Evolutionary conservation across 225 moss, liverwort and hornwort genomes (phyloP), one percentile per base, ranked within the genome.

Genomic region (Polytrichum formosum): DNA sequence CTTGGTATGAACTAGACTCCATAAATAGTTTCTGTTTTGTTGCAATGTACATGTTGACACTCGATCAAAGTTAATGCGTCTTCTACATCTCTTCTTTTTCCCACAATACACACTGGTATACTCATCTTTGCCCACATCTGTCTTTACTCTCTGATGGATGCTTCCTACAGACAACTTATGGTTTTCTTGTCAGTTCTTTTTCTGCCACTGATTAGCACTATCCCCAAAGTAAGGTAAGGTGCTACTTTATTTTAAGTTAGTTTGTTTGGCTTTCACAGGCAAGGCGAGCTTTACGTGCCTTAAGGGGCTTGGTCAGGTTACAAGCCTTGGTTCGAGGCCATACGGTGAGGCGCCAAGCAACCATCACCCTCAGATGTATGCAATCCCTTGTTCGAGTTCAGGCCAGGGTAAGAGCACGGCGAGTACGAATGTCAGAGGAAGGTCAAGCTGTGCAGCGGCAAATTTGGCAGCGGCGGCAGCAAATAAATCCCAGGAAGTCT

Each of bases 341-440:
- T 72, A 83, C 83, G 56, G 89, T 89, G 63, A 31, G n/a, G 66
- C 72, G 83, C 56, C 89, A 89, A 76, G 75, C 86, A 20, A 77
- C 61, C 7, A 79, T 70, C 55, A 79, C 86, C 56, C 86, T 86
- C 72, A 76, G 60, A 54, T 79, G 77, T 61, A 79, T 89, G 86
- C 89, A 89, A 78, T 78, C 81, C 18, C 75, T 86, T 56, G 79
- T 79, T 71, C 83, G 73, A 23, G 77, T 86, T 53, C 89, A 89
- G 73, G 86, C 83, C 63, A 82, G 86, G 30, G 83, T 86, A 65
- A 76, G 83, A 27, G 77, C 75, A 6, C 77, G 86, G 55, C 83
- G 86, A 64, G 68, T 77, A 35, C 85, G 86, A 23, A 86, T 86
- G 89, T 86, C 79, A 17, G 85, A 83, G 73, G 89, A 86, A 77